Conservation (phyloP, 116 monocot species). For the Iris pallida region DNA sequence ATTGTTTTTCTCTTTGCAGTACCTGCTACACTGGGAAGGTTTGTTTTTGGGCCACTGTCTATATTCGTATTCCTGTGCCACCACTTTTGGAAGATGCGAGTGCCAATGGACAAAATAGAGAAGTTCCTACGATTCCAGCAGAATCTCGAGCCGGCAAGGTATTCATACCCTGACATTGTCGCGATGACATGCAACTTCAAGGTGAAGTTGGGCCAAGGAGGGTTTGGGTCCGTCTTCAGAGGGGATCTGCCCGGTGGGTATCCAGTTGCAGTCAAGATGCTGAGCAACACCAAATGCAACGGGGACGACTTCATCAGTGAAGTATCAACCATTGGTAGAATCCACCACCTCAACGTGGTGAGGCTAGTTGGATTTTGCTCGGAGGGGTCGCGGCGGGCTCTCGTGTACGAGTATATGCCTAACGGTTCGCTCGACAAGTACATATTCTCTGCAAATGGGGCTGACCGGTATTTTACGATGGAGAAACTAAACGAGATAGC, state of each 20-base stretch:
- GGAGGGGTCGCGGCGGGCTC: conserved; percentile 26
- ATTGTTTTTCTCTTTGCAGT: neutral
- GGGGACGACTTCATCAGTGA: conserved; percentile 20
- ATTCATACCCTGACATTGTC: conserved; percentile 15
- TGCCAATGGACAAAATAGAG: neutral
- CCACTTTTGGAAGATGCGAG: neutral
- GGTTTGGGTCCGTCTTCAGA: conserved; percentile 41
- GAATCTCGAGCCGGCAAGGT: neutral
- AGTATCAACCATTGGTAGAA: conserved; percentile 40
- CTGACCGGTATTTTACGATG: neutral
- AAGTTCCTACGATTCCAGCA: neutral
- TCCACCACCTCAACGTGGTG: conserved; percentile 36
- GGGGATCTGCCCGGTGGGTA: conserved; percentile 18
- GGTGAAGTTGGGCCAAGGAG: conserved; percentile 34
- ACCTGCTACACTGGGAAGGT: neutral
- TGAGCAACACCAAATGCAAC: neutral
- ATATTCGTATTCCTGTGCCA: neutral
- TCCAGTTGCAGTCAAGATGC: conserved; percentile 16
- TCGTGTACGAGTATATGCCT: conserved; percentile 35
- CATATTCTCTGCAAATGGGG: conserved; percentile 16
- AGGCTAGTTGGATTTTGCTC: conserved; percentile 35
- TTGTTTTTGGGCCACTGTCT: neutral
- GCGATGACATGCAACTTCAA: conserved; percentile 30
- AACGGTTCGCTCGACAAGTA: conserved; percentile 41
- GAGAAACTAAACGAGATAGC: conserved; percentile 20